Conservation (phyloP, 2,329 filamentous ascomycete species). For the Pseudogymnoascus sp. region DNA sequence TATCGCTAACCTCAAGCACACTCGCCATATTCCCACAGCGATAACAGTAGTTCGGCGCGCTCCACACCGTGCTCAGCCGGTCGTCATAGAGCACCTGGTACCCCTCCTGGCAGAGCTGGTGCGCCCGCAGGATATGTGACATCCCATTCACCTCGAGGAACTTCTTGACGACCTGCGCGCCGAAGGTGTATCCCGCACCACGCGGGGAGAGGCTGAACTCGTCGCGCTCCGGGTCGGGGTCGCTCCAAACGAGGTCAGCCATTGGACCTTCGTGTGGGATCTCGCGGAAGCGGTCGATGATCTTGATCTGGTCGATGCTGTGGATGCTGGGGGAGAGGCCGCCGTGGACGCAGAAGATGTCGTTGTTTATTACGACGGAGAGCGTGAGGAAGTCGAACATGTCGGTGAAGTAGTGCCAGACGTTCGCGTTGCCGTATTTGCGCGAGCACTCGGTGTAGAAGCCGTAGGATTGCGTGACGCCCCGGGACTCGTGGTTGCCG, state of each 20-base stretch:
- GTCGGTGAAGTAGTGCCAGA: conserved; percentile 99
- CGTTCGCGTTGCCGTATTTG: conserved; percentile 97
- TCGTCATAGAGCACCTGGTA: conserved; percentile 97
- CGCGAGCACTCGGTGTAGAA: conserved; percentile 98
- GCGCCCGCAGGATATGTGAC: conserved; percentile 95
- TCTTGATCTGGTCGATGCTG: conserved; percentile 98
- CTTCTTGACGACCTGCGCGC: conserved; percentile 95
- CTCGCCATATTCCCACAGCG: conserved; percentile 95
- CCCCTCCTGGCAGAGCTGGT: conserved; percentile 96
- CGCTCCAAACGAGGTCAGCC: conserved; percentile 98
- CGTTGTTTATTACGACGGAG: conserved; percentile 95
- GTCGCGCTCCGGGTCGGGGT: conserved; percentile 93
- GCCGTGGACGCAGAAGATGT: conserved; percentile 98
- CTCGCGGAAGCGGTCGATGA: conserved; percentile 96
- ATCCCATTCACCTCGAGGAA: conserved; percentile 96
- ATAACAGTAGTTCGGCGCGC: conserved; percentile 77
- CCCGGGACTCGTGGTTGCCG: conserved; percentile 94
- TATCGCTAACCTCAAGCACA: conserved; percentile 90
- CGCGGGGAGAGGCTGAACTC: conserved; percentile 92
- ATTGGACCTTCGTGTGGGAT: conserved; percentile 98
- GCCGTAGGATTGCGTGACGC: conserved; percentile 96
- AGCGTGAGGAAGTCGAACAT: conserved; percentile 99
- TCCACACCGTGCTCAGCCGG: conserved; percentile 92
- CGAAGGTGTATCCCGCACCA: conserved; percentile 94
- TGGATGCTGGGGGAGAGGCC: conserved; percentile 86